These are phyloP conservation scores for Xylaria sp. DNA, from an alignment of 2,329 filamentous ascomycete genomes.

Conservation along the genomic window DNA sequence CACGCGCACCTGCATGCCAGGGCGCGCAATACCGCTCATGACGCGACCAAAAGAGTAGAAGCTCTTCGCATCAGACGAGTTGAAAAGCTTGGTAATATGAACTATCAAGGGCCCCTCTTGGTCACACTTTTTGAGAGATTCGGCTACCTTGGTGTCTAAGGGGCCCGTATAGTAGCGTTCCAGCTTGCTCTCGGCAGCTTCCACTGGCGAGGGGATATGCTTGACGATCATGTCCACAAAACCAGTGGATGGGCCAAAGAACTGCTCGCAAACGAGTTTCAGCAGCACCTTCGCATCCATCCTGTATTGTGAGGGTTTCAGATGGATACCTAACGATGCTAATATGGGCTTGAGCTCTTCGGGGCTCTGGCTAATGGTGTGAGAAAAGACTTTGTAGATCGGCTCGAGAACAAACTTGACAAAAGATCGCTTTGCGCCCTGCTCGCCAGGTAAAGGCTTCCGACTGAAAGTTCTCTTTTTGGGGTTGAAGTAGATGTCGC, in stretches of 20 bases:
- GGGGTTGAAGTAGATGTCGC: constrained; percentile 94
- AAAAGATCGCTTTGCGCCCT: constrained; percentile 77
- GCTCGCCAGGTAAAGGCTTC: constrained; percentile 65
- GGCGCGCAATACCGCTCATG: constrained; percentile 81
- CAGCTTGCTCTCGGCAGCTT: constrained; percentile 69
- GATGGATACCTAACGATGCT: constrained; percentile 68
- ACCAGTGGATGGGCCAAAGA: constrained; percentile 82
- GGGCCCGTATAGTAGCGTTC: constrained; percentile 91
- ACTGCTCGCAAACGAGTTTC: constrained; percentile 86
- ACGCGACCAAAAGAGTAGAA: constrained; percentile 90
- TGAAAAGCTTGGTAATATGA: constrained; percentile 90
- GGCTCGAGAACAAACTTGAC: constrained; percentile 93
- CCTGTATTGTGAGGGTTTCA: constrained; percentile 92
- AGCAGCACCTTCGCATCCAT: constrained; percentile 84
- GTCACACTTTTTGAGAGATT: constrained; percentile 75
- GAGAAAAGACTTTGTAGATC: constrained; percentile 95
- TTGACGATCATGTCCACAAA: constrained; percentile 94
- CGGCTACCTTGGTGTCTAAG: constrained; percentile 71
- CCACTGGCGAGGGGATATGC: constrained; percentile 81
- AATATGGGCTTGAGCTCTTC: constrained; percentile 77
- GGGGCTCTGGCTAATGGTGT: constrained; percentile 86
- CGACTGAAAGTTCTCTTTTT: constrained; percentile 84
- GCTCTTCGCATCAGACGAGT: constrained; percentile 78
- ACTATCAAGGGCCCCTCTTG: constrained; percentile 88
- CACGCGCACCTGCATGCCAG: constrained; percentile 78